These are phyloP conservation scores for Lignosus rhinocerotis DNA, from an alignment of 1,284 basidiomycete species.

Conservation along the genomic window DNA sequence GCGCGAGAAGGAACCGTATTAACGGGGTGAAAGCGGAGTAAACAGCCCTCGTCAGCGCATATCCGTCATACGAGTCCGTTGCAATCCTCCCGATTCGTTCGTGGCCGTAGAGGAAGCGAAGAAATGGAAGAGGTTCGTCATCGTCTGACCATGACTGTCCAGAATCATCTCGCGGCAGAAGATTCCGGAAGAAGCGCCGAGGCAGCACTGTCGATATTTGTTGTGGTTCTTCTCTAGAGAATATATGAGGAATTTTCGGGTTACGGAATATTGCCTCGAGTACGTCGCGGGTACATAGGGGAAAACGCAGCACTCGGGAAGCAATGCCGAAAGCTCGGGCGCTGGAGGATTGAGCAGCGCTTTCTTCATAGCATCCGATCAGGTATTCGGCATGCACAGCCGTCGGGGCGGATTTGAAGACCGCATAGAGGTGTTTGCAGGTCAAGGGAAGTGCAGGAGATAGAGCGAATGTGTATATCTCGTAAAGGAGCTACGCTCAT, in stretches of 20 bases:
- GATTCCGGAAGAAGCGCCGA: constrained; percentile 57
- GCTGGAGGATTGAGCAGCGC: constrained; percentile 8
- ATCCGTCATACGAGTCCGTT: constrained; percentile 69
- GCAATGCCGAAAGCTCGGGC: constrained; percentile 33
- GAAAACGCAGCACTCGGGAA: constrained; percentile 60
- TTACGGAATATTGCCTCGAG: constrained; percentile 49
- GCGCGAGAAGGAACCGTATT: constrained; percentile 64
- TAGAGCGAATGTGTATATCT: constrained; percentile 67
- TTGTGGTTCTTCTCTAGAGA: constrained; percentile 8
- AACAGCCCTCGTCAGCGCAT: constrained; percentile 77
- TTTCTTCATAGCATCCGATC: constrained; percentile 35
- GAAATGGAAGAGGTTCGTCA: constrained; percentile 62
- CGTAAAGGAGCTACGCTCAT: constrained; percentile 61
- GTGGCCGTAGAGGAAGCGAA: constrained; percentile 52
- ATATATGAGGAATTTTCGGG: constrained; percentile 10
- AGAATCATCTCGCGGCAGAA: constrained; percentile 40
- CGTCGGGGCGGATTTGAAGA: constrained; percentile 53
- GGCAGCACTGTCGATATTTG: constrained; percentile 48
- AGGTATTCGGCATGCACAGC: constrained; percentile 65
- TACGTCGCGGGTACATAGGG: constrained; percentile 59
- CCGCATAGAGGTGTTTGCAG: constrained; percentile 49
- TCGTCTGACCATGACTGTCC: constrained; percentile 30
- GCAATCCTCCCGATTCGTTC: constrained; percentile 44
- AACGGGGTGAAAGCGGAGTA: constrained; percentile 63
- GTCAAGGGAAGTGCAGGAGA: constrained; percentile 60